Percentiles rank a stretch among this genome's conserved stretches.
These are phyloP conservation scores for Microsporum audouinii DNA, from an alignment of 2,329 filamentous ascomycete genomes.

Conservation along the genomic window DNA sequence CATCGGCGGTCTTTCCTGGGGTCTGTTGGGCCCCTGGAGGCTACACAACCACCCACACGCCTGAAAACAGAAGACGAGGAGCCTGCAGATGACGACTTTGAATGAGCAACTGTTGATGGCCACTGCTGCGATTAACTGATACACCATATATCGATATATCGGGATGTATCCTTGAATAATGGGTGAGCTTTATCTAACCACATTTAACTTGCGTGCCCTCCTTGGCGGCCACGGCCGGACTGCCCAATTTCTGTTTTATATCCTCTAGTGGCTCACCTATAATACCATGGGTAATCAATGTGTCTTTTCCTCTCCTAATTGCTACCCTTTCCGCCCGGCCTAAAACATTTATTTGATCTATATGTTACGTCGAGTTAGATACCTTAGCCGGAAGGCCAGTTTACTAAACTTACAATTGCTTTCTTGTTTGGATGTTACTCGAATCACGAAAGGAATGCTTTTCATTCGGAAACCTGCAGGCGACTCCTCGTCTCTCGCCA, in stretches of 20 bases:
- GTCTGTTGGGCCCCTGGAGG: conserved; percentile 40
- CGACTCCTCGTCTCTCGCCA: neutral
- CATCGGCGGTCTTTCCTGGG: conserved; percentile 48
- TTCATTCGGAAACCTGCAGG: neutral
- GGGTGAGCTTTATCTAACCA: no score
- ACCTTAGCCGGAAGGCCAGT: neutral
- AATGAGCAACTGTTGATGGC: conserved; percentile 23
- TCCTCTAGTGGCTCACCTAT: neutral
- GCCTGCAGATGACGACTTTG: conserved; percentile 37
- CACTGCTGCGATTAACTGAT: neutral
- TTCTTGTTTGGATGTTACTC: neutral
- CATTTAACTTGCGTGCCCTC: no score
- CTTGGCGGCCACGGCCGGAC: neutral
- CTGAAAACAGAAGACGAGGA: conserved; percentile 26
- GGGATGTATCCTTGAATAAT: no score
- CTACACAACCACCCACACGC: conserved; percentile 37
- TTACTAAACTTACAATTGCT: neutral
- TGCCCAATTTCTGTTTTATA: neutral
- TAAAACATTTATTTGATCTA: neutral
- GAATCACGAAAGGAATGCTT: neutral
- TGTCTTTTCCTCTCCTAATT: neutral
- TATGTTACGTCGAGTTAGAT: neutral
- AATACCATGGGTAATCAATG: neutral
- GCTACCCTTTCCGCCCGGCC: neutral
- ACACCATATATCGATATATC: neutral